Base-by-base conservation (phyloP, 176 grass and related monocot genomes). In the Oryza longistaminata region DNA sequence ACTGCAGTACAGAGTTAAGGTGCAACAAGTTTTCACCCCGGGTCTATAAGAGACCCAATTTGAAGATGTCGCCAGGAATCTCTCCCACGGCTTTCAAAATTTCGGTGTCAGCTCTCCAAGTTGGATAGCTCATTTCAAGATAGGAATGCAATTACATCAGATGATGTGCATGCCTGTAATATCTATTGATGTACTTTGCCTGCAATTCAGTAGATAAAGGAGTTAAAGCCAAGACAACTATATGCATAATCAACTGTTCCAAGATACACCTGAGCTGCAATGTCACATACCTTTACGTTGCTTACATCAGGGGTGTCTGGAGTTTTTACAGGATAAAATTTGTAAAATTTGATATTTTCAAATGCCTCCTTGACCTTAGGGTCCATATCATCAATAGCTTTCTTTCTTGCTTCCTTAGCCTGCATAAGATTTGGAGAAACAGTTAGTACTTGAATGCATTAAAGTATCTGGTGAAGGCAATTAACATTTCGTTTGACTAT, bases 331-430 rank as follows among this genome's bases (percentile, higher is more conserved):
- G 96, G 96, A 50, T 98, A 98, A 60, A 98, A 95, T 68, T 98
- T 98, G 68, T 98, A 98, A 49, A 98, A 92, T 48, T 71, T 77
- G 66, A 98, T 95, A 24, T 87, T 95, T 50, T 95, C 85, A 77
- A 88, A 85, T 70, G 93, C 96, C 27, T 81, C 83, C 89, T 80
- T 95, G 37, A 79, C 86, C 61, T 92, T 73, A 1, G 96, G 93
- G 83, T 95, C 85, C 93, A 98, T 90, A 37, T 92, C 89, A 58
- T 95, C 93, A 17, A 98, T 93, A 75, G 84, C 82, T 89, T 98
- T 92, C 77, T 82, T 98, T 74, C 91, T 92, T 16, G 89, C 91
- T 85, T 95, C 96, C 85, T 85, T 93, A 42, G 89, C 93, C 96
- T 98, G 85, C 68, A 88, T 13, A 39, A 61, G 71, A 74, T 79